phyloP scores from a whole-genome alignment of 495 filamentous ascomycete species.

The Neurospora discreta region DNA sequence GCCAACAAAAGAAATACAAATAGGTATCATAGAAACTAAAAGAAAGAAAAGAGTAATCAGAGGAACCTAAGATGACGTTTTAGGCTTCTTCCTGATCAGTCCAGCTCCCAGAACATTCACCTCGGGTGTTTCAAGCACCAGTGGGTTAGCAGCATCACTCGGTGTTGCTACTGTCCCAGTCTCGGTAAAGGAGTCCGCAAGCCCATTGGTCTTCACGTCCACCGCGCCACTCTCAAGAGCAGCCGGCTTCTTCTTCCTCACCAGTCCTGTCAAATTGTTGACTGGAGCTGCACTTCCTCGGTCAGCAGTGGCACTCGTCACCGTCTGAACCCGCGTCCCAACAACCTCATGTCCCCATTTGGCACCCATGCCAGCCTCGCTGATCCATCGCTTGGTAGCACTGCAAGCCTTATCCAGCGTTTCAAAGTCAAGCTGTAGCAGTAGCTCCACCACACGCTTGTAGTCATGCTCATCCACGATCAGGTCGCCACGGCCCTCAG shows the following conservation, averaged over 20 bases:
- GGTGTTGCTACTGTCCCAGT: neutral
- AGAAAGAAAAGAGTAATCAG: neutral
- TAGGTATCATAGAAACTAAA: neutral
- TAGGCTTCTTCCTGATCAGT: constrained; percentile 58
- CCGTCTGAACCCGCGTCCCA: constrained; percentile 20
- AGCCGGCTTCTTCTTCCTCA: constrained; percentile 28
- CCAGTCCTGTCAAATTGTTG: constrained; percentile 24
- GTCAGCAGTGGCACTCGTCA: constrained; percentile 1
- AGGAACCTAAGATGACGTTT: constrained; percentile 17
- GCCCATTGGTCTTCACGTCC: constrained; percentile 5
- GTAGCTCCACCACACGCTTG: constrained; percentile 60
- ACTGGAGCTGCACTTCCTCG: constrained; percentile 5
- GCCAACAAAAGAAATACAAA: neutral
- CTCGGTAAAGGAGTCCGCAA: neutral
- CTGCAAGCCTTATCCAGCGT: constrained; percentile 52
- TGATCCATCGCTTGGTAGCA: constrained; percentile 66
- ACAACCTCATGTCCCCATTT: constrained; percentile 38
- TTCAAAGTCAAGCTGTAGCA: constrained; percentile 80
- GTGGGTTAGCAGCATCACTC: neutral
- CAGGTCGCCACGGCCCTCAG: constrained; percentile 53
- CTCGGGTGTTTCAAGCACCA: constrained; percentile 11
- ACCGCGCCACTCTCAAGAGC: neutral
- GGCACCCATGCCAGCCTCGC: constrained; percentile 29
- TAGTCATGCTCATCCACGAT: constrained; percentile 64
- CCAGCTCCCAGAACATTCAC: constrained; percentile 49